Evolutionary conservation across 306 rosid species (phyloP), one percentile per base, ranked within the genome.

Genomic region (Crataegus laevigata): DNA sequence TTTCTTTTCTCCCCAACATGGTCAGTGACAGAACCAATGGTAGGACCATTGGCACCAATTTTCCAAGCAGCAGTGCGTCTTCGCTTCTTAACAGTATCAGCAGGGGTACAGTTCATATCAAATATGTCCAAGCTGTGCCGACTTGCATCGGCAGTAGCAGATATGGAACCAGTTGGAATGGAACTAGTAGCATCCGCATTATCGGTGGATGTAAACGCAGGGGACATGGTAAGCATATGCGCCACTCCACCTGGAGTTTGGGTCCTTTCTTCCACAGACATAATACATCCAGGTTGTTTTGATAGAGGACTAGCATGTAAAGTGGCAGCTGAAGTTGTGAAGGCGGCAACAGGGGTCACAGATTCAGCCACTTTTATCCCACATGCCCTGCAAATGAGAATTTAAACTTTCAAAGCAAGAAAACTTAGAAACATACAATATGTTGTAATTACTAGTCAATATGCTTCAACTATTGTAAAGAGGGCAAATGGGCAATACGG

Each of bases 11-110:
- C 86, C 72, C 68, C 75, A 51, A 58, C 42, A 71, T 80, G 29
- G 42, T 76, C 75, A 68, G 73, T 30, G 26, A 68, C 45, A 45
- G 80, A 68, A 45, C 57, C 84, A 58, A 68, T 67, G 12, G 80
- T 66, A 55, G 82, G 82, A 74, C 75, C 74, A 24, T 71, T 72
- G 22, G 85, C 77, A 75, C 80, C 62, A 50, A 69, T 50, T 78
- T 78, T 74, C 85, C 80, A 60, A 51, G 85, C 75, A 64, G 87
- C 85, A 54, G 77, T 54, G 5, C 86, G 86, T 67, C 89, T 81
- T 21, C 89, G 79, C 69, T 88, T 88, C 89, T 88, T 88, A 43
- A 88, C 89, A 2, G 89, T 78, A 77, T 85, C 91, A 40, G 91
- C 89, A 15, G 91, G 91, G 50, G 84, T 85, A 22, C 84, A 74